Conservation (phyloP, 2,329 filamentous ascomycete genomes). For the Phaeoacremonium minimum region DNA sequence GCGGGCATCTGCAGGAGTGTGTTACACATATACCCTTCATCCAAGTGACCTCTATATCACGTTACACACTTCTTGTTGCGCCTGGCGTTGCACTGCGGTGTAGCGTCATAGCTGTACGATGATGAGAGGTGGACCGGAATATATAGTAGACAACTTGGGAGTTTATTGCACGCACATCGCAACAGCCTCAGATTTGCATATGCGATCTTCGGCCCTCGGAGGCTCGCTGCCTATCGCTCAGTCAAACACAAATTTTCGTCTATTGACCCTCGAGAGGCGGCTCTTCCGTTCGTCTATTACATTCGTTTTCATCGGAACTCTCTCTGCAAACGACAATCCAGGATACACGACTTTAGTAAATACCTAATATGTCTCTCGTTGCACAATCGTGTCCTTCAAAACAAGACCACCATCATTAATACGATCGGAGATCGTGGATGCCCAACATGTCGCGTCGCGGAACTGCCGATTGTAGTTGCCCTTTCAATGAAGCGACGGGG, state of each 20-base stretch:
- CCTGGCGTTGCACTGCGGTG: background rate
- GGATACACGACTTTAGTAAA: conserved; percentile 3
- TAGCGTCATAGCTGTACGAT: conserved; percentile 1
- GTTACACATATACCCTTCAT: conserved; percentile 8
- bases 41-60: conserved; percentile 6
- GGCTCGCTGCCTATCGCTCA: background rate
- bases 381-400: conserved; percentile 1
- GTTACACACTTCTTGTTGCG: background rate
- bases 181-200: no score
- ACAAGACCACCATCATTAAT: background rate
- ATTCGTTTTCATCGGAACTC: background rate
- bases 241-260: background rate
- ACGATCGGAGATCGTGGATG: conserved; percentile 1
- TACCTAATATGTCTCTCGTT: conserved; percentile 3
- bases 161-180: background rate
- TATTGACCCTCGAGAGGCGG: background rate
- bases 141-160: background rate
- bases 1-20: conserved; percentile 7
- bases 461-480: conserved; percentile 6
- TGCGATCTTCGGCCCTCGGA: background rate
- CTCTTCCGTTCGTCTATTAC: background rate
- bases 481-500: conserved; percentile 5
- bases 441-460: conserved; percentile 1
- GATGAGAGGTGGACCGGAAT: background rate
- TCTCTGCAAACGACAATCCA: conserved; percentile 5